Base-by-base conservation (phyloP, 148 eudicot genomes). In the Persicaria tinctoria region DNA sequence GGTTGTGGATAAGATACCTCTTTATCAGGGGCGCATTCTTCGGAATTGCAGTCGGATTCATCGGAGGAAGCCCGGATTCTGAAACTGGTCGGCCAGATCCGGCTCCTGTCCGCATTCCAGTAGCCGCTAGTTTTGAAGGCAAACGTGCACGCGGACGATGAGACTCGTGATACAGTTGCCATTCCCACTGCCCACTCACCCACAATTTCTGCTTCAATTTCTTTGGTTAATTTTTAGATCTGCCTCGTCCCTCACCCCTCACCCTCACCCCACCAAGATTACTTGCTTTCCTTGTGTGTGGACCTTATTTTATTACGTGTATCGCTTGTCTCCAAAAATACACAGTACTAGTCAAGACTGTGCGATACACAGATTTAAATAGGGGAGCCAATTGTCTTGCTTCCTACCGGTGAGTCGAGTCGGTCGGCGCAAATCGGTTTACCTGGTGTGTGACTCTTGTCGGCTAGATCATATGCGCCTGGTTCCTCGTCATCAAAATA, bases 11-110 rank as follows among this genome's bases (percentile, higher is more conserved):
- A 17, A 50, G 53, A 4, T 23, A 94, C 98, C 98, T 94, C 98
- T 80, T 94, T 94, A 49, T 94, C 97, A 70, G 98, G 98, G 51
- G 98, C 97, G 76, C 98, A 94, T 76, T 94, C 98, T 83, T 94
- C 97, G 51, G 73, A 83, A 76, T 94, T 94, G 75, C 98, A 94
- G 56, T 91, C 97, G 54, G 89, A 10, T 4, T 91, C 89, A 49
- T 77, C 85, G 46, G 96, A 59, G 41, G 98, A 84, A 79, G 91
- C 89, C 76, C 90, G 77, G 8, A 88, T 73, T 87, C 72, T 84
- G 76, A 80, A 78, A 12, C 48, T 20, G 60, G 68, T 53, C 32
- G 51, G 41, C 41, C 38, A 71, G 1, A 47, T 23, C 54, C 55
- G 55, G 74, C 13, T 46, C 55, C 41, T 48, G 54, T 53, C 55